A percentile compares a stretch with the other conserved stretches of the same genome.
Conservation (phyloP, 2,329 filamentous ascomycete genomes). For the Clonostachys byssicola region DNA sequence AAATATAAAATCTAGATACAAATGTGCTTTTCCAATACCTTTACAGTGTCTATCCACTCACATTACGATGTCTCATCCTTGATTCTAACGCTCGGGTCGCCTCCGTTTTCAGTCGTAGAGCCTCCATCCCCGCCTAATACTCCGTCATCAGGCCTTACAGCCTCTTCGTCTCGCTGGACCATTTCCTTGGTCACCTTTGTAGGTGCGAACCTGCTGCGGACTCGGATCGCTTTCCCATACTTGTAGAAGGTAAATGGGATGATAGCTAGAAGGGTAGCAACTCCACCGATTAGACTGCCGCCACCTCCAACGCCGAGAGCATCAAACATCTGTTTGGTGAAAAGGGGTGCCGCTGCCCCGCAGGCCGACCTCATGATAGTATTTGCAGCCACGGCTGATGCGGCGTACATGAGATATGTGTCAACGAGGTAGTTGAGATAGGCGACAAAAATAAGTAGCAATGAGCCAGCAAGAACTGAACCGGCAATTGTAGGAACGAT, state of each 20-base stretch:
- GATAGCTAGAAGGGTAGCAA: conserved; percentile 37
- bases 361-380: conserved; percentile 54
- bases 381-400: conserved; percentile 60
- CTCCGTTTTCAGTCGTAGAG: too few relatives aligned
- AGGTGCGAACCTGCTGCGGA: conserved; percentile 29
- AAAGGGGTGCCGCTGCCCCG: conserved; percentile 56
- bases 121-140: too few relatives aligned
- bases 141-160: too few relatives aligned
- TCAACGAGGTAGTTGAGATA: conserved; percentile 52
- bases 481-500: conserved; percentile 40
- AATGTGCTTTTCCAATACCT: too few relatives aligned
- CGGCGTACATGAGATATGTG: conserved; percentile 51
- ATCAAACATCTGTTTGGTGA: conserved; percentile 56
- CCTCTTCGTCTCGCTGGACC: conserved; percentile 12
- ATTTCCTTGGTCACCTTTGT: conserved; percentile 11
- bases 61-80: too few relatives aligned
- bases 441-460: conserved; percentile 43
- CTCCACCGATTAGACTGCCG: conserved; percentile 38
- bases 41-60: too few relatives aligned
- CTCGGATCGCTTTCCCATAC: conserved; percentile 38
- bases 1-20: too few relatives aligned
- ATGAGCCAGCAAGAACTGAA: conserved; percentile 21
- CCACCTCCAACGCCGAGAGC: conserved; percentile 59
- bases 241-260: conserved; percentile 56
- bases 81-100: too few relatives aligned